Evolutionary conservation across 1,139 yeast species (phyloP).

Genomic region (Kodamaea sp.): DNA sequence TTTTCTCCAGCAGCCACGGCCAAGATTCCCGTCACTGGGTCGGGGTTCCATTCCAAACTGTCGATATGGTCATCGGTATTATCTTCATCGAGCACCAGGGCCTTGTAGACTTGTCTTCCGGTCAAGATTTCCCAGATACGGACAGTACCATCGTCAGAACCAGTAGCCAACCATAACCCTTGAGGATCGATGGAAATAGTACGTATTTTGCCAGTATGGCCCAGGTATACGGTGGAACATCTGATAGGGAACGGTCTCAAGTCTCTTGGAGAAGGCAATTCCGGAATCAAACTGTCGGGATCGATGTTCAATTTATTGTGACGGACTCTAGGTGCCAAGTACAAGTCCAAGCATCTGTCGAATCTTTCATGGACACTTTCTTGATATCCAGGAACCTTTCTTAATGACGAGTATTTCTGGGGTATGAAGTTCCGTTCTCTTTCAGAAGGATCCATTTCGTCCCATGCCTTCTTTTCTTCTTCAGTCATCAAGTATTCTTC

Average conservation of each 20-base stretch:
- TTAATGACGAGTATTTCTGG: slow-evolving; percentile 73
- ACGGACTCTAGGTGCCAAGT: slow-evolving; percentile 95
- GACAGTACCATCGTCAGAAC: slow-evolving; percentile 96
- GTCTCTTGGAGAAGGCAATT: slow-evolving; percentile 95
- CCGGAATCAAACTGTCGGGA: slow-evolving; percentile 95
- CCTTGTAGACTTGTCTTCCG: slow-evolving; percentile 86
- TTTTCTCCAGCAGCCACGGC: slow-evolving; percentile 86
- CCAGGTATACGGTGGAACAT: slow-evolving; percentile 79
- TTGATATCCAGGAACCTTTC: slow-evolving; percentile 93
- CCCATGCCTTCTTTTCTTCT: slow-evolving; percentile 78
- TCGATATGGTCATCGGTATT: slow-evolving; percentile 78
- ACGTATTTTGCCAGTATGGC: slow-evolving; percentile 84
- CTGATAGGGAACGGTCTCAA: slow-evolving; percentile 97
- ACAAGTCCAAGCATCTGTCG: slow-evolving; percentile 90
- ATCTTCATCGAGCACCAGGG: slow-evolving; percentile 52
- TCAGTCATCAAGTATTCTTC: slow-evolving; percentile 83
- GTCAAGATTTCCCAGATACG: slow-evolving; percentile 94
- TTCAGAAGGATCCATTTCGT: slow-evolving; percentile 70
- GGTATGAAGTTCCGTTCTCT: slow-evolving; percentile 82
- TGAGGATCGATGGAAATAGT: slow-evolving; percentile 81
- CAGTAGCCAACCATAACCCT: slow-evolving; percentile 96
- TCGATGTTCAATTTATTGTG: slow-evolving; percentile 89
- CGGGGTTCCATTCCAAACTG: slow-evolving; percentile 90
- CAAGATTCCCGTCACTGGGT: slow-evolving; percentile 65
- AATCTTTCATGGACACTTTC: slow-evolving; percentile 86